These are phyloP conservation scores for Fraxinus floribunda DNA, from an alignment of 305 asterid genomes.

Conservation along the genomic window DNA sequence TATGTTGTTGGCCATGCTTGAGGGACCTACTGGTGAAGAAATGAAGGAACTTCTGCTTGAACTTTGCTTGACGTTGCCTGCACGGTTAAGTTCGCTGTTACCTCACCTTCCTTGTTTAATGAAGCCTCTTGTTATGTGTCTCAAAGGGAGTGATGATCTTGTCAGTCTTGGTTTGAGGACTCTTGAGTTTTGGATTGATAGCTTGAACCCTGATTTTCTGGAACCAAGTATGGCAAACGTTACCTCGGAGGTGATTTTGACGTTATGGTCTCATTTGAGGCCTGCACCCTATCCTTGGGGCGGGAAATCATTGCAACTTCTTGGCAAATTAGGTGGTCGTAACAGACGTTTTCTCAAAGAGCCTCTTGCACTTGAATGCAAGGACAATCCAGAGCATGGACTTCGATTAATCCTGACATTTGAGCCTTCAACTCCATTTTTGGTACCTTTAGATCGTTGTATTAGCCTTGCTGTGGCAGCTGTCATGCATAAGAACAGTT, in stretches of 20 bases:
- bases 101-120: slow-evolving; percentile 97
- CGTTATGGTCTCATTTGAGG: slow-evolving; percentile 96
- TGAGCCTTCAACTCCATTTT: slow-evolving; percentile 96
- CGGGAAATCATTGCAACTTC: slow-evolving; percentile 89
- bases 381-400: slow-evolving; percentile 99
- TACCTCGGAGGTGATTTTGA: slow-evolving; percentile 97
- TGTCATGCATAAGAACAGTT: slow-evolving; percentile 74
- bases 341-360: slow-evolving; percentile 98
- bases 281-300: slow-evolving; percentile 99
- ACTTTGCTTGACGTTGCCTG: slow-evolving; percentile 90
- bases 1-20: slow-evolving; percentile 93
- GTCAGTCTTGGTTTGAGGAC: slow-evolving; percentile 95
- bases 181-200: slow-evolving; percentile 99
- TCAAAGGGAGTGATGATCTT: slow-evolving; percentile 91
- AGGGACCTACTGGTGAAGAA: slow-evolving; percentile 97
- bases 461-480: slow-evolving; percentile 96
- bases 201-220: slow-evolving; percentile 97
- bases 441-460: slow-evolving; percentile 98
- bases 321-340: slow-evolving; percentile 99
- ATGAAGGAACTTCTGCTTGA: slow-evolving; percentile 84
- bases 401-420: slow-evolving; percentile 93
- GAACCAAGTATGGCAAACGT: slow-evolving; percentile 99
- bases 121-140: slow-evolving; percentile 99
- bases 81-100: slow-evolving; percentile 88
- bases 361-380: slow-evolving; percentile 98